Percentiles rank a stretch among this genome's conserved stretches.
phyloP scores from a whole-genome alignment of 768 basidiomycete species.

The Amanita inopinata region DNA sequence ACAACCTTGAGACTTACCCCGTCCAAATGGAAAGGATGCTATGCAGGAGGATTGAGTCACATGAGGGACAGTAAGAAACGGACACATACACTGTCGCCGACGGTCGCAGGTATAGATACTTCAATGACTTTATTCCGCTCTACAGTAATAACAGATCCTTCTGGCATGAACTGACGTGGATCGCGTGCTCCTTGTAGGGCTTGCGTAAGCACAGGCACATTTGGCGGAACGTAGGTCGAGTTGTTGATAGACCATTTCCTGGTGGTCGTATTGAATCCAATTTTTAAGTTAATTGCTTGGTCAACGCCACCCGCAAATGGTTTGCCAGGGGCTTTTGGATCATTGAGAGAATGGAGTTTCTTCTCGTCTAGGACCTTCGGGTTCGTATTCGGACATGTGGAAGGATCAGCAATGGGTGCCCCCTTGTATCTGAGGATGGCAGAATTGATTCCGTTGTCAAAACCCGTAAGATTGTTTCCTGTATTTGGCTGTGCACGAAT shows the following conservation, averaged over 20 bases:
- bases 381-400: slow-evolving; percentile 11
- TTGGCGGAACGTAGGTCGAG: slow-evolving; percentile 25
- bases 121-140: slow-evolving; percentile 32
- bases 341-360: slow-evolving; percentile 9
- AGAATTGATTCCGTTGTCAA: slow-evolving; percentile 35
- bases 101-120: slow-evolving; percentile 1
- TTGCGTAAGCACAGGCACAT: slow-evolving; percentile 46
- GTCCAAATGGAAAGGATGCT: slow-evolving; percentile 32
- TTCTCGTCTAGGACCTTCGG: slow-evolving; percentile 4
- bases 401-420: slow-evolving; percentile 28
- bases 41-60: neutral
- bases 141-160: slow-evolving; percentile 35
- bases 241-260: slow-evolving; percentile 22
- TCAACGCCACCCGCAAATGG: slow-evolving; percentile 17
- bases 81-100: no score
- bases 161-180: slow-evolving; percentile 38
- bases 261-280: slow-evolving; percentile 12
- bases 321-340: slow-evolving; percentile 14
- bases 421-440: slow-evolving; percentile 44
- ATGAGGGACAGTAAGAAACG: neutral
- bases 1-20: slow-evolving; percentile 17
- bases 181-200: slow-evolving; percentile 43
- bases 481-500: slow-evolving; percentile 26
- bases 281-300: slow-evolving; percentile 14
- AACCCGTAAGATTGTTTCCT: slow-evolving; percentile 13